These are phyloP conservation scores for Zygotorulaspora chibaensis DNA, from an alignment of 805 yeast species.

Conservation along the genomic window DNA sequence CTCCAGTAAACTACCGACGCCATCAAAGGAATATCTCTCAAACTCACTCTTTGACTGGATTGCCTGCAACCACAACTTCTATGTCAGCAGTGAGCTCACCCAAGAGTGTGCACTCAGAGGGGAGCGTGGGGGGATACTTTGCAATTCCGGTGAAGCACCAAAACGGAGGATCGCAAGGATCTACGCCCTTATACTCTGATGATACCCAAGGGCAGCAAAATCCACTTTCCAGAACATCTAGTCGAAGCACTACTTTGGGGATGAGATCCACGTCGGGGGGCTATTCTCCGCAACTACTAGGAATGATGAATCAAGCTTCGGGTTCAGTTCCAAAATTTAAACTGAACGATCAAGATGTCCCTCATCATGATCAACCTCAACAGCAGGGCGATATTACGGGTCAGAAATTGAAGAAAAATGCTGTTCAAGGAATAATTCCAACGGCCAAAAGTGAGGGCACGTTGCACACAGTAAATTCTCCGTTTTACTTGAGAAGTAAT, in stretches of 20 bases:
- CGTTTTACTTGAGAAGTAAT: conserved; percentile 23
- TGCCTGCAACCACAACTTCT: conserved; percentile 7
- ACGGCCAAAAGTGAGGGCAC: conserved; percentile 8
- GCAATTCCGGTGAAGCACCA: conserved; percentile 30
- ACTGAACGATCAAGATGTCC: conserved; percentile 20
- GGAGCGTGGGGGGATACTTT: conserved; percentile 35
- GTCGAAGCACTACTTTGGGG: conserved; percentile 14
- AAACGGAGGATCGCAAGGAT: conserved; percentile 17
- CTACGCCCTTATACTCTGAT: conserved; percentile 17
- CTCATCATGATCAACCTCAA: conserved; percentile 5
- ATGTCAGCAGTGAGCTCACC: conserved; percentile 24
- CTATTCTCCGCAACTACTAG: conserved; percentile 7
- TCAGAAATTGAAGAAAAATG: conserved; percentile 12
- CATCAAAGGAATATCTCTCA: conserved; percentile 25
- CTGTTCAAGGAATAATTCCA: conserved; percentile 13
- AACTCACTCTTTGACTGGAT: conserved; percentile 14
- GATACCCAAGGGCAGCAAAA: conserved; percentile 11
- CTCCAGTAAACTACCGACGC: conserved; percentile 8
- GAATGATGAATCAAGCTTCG: conserved; percentile 5
- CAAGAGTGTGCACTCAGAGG: conserved; percentile 24
- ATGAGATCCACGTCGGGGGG: conserved; percentile 11
- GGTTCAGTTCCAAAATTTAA: conserved; percentile 19
- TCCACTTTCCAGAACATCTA: conserved; percentile 17
- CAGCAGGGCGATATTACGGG: conserved; percentile 3
- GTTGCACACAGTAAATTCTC: conserved; percentile 4